phyloP scores from a whole-genome alignment of 176 grass and related monocot species.

The Triticum monococcum region DNA sequence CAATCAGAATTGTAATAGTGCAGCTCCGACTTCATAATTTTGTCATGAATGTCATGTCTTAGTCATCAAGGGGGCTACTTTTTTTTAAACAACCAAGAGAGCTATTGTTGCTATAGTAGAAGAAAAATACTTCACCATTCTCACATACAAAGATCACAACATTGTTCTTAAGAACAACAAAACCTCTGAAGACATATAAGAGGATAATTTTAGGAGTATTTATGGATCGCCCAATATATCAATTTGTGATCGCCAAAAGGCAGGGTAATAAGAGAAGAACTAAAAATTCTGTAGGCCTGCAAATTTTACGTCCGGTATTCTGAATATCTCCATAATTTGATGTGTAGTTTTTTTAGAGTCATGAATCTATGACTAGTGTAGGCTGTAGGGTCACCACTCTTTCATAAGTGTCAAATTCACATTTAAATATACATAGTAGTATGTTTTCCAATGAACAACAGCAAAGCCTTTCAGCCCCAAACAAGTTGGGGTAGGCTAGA shows the following conservation, averaged over 20 bases:
- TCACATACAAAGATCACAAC: background rate
- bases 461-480: too few relatives aligned
- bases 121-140: background rate
- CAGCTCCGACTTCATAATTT: background rate
- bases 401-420: too few relatives aligned
- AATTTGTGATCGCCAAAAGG: background rate
- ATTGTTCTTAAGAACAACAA: background rate
- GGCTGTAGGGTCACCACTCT: too few relatives aligned
- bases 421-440: too few relatives aligned
- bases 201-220: background rate
- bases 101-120: background rate
- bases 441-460: too few relatives aligned
- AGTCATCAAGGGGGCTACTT: background rate
- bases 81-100: background rate
- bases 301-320: background rate
- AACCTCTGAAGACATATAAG: background rate
- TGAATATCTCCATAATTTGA: background rate
- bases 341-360: background rate
- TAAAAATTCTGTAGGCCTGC: background rate
- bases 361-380: background rate
- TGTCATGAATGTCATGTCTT: background rate
- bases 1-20: background rate
- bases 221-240: background rate
- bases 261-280: background rate
- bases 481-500: too few relatives aligned